These are phyloP conservation scores for Phytophthora sojae DNA, from an alignment of 352 stramenopile species.

Conservation along the genomic window DNA sequence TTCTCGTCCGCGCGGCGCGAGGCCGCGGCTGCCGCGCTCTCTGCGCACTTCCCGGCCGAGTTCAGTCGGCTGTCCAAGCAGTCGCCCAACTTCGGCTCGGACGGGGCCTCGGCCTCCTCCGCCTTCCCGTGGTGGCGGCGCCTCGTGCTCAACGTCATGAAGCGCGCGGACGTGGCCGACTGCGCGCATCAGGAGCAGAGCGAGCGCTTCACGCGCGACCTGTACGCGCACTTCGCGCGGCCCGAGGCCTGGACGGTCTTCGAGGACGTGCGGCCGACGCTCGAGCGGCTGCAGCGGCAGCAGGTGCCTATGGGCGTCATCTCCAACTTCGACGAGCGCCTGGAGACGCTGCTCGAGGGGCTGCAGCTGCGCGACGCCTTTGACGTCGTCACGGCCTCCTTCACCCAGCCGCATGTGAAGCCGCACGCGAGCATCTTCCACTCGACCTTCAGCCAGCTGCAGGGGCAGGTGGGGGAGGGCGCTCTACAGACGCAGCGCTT, in stretches of 20 bases:
- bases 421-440: conserved; percentile 66
- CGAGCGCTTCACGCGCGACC: conserved; percentile 46
- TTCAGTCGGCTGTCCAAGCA: conserved; percentile 41
- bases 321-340: conserved; percentile 84
- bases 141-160: conserved; percentile 60
- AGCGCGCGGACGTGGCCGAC: conserved; percentile 21
- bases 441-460: conserved; percentile 50
- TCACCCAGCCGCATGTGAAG: conserved; percentile 55
- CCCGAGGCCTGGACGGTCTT: conserved; percentile 71
- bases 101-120: conserved; percentile 18
- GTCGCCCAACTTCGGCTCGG: conserved; percentile 65
- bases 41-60: conserved; percentile 44
- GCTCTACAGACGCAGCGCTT: conserved; percentile 21
- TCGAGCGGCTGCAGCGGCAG: conserved; percentile 41
- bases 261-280: conserved; percentile 49
- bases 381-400: conserved; percentile 69
- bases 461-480: neutral
- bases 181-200: conserved; percentile 27
- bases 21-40: conserved; percentile 32
- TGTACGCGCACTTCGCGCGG: conserved; percentile 66
- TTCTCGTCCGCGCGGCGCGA: conserved; percentile 36
- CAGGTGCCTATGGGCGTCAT: conserved; percentile 63
- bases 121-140: conserved; percentile 66
- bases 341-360: conserved; percentile 51
- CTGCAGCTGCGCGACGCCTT: conserved; percentile 60